These are phyloP conservation scores for Dryas drummondii DNA, from an alignment of 306 rosid genomes.

Conservation along the genomic window DNA sequence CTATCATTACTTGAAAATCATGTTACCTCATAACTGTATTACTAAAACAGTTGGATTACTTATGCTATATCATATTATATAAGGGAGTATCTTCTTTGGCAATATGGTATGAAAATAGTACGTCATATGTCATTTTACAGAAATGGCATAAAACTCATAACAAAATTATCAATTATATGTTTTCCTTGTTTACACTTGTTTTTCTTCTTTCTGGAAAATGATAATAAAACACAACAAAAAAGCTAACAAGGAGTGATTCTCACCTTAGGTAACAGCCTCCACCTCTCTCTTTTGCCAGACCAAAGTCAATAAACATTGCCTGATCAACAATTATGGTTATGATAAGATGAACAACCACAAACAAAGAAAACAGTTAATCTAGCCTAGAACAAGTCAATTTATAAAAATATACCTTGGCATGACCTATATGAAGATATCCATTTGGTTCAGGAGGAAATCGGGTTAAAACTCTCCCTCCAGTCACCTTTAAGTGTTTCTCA, in stretches of 20 bases:
- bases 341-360: conserved; percentile 2
- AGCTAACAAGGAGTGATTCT: conserved; percentile 16
- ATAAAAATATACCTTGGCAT: conserved; percentile 68
- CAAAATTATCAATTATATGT: background rate
- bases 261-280: conserved; percentile 93
- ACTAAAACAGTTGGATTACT: background rate
- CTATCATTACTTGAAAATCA: background rate
- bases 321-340: conserved; percentile 29
- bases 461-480: conserved; percentile 72
- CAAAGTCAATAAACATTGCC: conserved; percentile 98
- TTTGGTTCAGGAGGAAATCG: conserved; percentile 99
- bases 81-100: background rate
- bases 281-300: conserved; percentile 89
- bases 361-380: conserved; percentile 6
- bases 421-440: conserved; percentile 97
- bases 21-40: background rate
- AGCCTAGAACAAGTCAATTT: conserved; percentile 7
- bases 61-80: background rate
- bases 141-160: background rate
- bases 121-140: background rate
- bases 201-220: background rate
- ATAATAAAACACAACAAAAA: background rate
- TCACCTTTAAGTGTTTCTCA: conserved; percentile 68
- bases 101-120: background rate
- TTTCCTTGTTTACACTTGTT: background rate